phyloP scores from a whole-genome alignment of 2,329 filamentous ascomycete species.

The Fusarium avenaceum region DNA sequence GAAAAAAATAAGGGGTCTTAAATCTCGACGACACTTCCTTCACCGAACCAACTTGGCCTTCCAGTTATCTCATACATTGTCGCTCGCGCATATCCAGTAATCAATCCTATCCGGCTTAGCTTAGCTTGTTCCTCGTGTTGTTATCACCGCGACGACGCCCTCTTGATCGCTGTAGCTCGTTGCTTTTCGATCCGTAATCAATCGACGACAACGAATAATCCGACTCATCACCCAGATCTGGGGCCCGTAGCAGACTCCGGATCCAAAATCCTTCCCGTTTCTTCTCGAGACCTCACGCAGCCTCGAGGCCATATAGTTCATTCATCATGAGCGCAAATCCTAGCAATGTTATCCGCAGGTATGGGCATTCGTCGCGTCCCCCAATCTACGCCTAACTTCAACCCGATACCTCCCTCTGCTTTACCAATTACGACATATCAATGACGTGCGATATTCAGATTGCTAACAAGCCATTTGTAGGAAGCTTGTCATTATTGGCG shows the following conservation, averaged over 20 bases:
- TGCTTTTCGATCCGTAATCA: constrained; percentile 19
- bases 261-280: constrained; percentile 30
- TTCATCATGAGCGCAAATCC: constrained; percentile 61
- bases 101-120: constrained; percentile 12
- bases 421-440: neutral
- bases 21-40: constrained; percentile 37
- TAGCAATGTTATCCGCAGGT: constrained; percentile 76
- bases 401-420: constrained; percentile 2
- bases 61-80: constrained; percentile 11
- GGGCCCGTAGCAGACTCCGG: constrained; percentile 40
- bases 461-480: constrained; percentile 60
- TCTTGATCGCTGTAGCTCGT: constrained; percentile 31
- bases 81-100: constrained; percentile 11
- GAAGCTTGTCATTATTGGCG: constrained; percentile 96
- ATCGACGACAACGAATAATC: constrained; percentile 35
- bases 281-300: constrained; percentile 26
- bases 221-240: constrained; percentile 38
- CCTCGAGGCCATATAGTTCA: constrained; percentile 31
- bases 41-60: constrained; percentile 21
- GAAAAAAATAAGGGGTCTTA: constrained; percentile 43
- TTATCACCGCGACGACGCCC: constrained; percentile 37
- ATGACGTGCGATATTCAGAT: constrained; percentile 6
- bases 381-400: constrained; percentile 2
- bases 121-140: constrained; percentile 18
- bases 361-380: constrained; percentile 52